phyloP scores from a whole-genome alignment of 2,329 filamentous ascomycete species.

The Conoideocrella luteorostrata region DNA sequence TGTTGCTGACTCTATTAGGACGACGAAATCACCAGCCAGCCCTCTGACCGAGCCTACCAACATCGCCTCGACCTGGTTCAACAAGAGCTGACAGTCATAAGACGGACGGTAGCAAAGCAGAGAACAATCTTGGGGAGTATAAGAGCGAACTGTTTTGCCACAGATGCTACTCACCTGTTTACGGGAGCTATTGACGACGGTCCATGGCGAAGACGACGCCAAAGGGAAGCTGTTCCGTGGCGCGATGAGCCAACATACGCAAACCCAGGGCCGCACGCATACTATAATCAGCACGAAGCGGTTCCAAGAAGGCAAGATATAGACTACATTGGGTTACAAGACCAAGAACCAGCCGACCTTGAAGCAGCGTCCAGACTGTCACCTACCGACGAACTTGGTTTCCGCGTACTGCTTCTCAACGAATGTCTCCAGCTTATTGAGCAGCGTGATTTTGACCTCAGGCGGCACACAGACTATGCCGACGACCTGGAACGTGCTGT shows the following conservation, averaged over 20 bases:
- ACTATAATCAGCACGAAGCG: background rate
- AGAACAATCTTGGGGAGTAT: conserved; percentile 23
- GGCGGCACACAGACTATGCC: conserved; percentile 22
- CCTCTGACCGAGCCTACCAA: conserved; percentile 34
- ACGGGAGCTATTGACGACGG: conserved; percentile 9
- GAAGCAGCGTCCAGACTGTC: conserved; percentile 27
- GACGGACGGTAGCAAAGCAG: conserved; percentile 28
- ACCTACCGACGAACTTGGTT: conserved; percentile 29
- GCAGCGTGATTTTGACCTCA: conserved; percentile 28
- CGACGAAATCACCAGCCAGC: conserved; percentile 9
- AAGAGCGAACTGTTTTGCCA: conserved; percentile 14
- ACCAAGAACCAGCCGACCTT: conserved; percentile 18
- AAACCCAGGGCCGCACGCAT: background rate
- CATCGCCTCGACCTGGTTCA: conserved; percentile 33
- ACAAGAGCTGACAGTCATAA: conserved; percentile 34
- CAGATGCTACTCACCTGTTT: conserved; percentile 13
- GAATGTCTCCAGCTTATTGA: conserved; percentile 33
- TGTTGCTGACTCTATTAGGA: background rate
- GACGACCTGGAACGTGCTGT: conserved; percentile 24
- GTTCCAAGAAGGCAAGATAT: conserved; percentile 8
- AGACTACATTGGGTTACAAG: conserved; percentile 17
- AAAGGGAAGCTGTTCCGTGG: background rate
- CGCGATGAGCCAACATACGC: background rate
- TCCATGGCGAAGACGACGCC: conserved; percentile 1
- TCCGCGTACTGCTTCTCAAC: conserved; percentile 30